Evolutionary conservation across 441 rosid species (phyloP), one percentile per base, ranked within the genome.

Genomic region (Euphorbia celastroides): DNA sequence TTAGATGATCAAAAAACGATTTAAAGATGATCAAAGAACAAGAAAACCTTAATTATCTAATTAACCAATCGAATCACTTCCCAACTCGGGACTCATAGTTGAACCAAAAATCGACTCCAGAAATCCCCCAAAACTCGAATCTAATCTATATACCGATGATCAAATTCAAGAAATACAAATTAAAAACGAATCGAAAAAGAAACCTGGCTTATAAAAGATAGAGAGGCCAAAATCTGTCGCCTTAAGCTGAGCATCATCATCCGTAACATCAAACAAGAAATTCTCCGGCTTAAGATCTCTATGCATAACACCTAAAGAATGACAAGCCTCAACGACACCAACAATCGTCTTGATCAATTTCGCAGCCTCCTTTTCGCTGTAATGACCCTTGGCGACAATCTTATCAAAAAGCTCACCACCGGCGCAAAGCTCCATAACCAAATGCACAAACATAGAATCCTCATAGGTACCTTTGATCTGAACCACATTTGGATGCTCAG

Each of bases 211-310:
- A 71, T 79, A 83, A 79, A 92, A 92, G 42, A 83, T 78, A 57
- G 98, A 92, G 58, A 92, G 85, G 5, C 98, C 98, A 79, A 92
- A 92, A 74, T 92, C 98, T 0, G 86, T 89, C 7, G 96, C 84
- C 67, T 86, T 88, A 58, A 92, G 88, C 70, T 80, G 64, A 59
- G 95, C 81, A 70, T 86, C 95, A 44, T 89, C 95, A 59, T 69
- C 84, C 44, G 75, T 69, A 70, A 72, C 78, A 79, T 81, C 69
- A 62, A 92, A 92, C 87, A 92, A 83, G 82, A 92, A 89, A 74
- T 92, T 89, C 79, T 92, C 98, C 67, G 96, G 97, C 73, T 91
- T 90, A 62, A 90, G 88, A 77, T 90, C 97, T 74, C 97, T 82
- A 69, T 90, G 97, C 82, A 89, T 77, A 31, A 89, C 97, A 7